Evolutionary conservation across 306 rosid species (phyloP), one percentile per base, ranked within the genome.

Genomic region (Gillenia trifoliata): DNA sequence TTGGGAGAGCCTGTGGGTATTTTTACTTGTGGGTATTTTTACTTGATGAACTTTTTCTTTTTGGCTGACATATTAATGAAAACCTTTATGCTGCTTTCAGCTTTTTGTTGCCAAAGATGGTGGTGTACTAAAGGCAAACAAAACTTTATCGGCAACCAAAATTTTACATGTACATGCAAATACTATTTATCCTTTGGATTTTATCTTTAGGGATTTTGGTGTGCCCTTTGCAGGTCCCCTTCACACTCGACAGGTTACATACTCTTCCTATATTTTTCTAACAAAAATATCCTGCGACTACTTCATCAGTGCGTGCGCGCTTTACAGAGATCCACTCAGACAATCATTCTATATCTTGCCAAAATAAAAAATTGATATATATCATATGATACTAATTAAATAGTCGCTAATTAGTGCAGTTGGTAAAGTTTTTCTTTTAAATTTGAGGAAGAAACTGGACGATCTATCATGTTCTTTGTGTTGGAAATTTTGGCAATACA

Each of bases 91-190:
- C 34, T 57, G 67, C 40, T 71, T 55, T 56, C 36, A 55, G 52
- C 54, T 40, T 59, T 72, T 38, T 17, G 47, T 11, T 17, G 67
- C 47, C 30, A 16, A 36, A 57, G 76, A 28, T 72, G 76, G 29
- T 56, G 40, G 31, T 33, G 74, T 72, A 23, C 56, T 59, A 72
- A 59, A 40, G 76, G 76, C 66, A 59, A 59, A 59, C 76, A 72
- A 40, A 59, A 40, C 68, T 72, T 59, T 72, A n/a, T 72, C 76
- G 68, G 57, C 76, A 40, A 72, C 76, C 43, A 72, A 72, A 54
- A 61, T 25, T 56, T 72, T 57, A 72, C 75, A 59, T 25, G 40
- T 23, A 36, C 52, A 36, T 65, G 70, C 29, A 38, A 65, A 38
- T 13, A 26, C 56, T 57, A 26, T n/a, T 54, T 70, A 40, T 36